A percentile compares a stretch with the other conserved stretches of the same genome.
phyloP scores from a whole-genome alignment of 2,329 filamentous ascomycete genomes.

The Cordyceps farinosa region DNA sequence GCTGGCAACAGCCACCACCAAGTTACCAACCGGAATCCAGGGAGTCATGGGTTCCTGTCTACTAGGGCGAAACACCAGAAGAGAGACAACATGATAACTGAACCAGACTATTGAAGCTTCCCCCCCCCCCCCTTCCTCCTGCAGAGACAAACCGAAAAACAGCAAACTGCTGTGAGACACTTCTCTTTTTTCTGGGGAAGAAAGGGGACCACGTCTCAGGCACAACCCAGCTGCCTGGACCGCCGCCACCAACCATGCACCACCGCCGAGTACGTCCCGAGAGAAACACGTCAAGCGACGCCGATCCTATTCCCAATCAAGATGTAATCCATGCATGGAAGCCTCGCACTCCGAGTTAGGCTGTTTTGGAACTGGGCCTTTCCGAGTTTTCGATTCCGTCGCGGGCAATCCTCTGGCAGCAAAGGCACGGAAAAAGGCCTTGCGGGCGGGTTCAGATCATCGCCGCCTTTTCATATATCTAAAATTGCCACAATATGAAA shows the following conservation, averaged over 20 bases:
- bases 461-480: not conserved
- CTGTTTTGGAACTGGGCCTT: not conserved
- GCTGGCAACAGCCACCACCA: not conserved
- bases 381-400: constrained; percentile 2
- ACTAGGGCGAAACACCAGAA: not conserved
- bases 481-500: not conserved
- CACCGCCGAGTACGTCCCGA: not conserved
- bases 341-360: not conserved
- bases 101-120: not conserved
- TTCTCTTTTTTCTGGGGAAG: constrained; percentile 2
- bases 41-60: not conserved
- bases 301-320: not conserved
- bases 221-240: not conserved
- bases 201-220: not conserved
- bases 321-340: constrained; percentile 4
- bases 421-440: not conserved
- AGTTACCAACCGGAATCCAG: too few relatives aligned
- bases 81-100: not conserved
- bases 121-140: not conserved
- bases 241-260: not conserved
- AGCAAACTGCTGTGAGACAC: not conserved
- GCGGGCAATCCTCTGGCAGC: not conserved
- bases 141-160: not conserved
- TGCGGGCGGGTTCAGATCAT: not conserved
- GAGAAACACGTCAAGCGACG: not conserved